phyloP scores from a whole-genome alignment of 257 asterid genomes.

The Thymus quinquecostatus region DNA sequence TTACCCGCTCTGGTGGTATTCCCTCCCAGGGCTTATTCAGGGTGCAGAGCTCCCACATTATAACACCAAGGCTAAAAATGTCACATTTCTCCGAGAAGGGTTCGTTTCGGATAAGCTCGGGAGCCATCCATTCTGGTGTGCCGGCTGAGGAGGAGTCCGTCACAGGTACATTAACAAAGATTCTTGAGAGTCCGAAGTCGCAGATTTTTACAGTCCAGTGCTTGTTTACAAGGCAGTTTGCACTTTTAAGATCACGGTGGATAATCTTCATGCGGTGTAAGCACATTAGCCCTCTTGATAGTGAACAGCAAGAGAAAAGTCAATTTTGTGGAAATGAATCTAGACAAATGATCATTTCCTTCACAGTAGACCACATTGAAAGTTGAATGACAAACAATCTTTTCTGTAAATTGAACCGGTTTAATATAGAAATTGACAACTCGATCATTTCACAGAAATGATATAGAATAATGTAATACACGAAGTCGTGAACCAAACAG shows the following conservation, averaged over 20 bases:
- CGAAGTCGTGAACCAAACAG: not conserved
- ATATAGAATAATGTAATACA: not conserved
- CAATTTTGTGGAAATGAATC: constrained; percentile 15
- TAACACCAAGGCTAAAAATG: constrained; percentile 92
- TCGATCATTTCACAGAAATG: not conserved
- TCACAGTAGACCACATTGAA: not conserved
- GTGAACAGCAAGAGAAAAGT: constrained; percentile 33
- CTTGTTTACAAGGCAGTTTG: constrained; percentile 91
- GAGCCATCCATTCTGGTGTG: constrained; percentile 99
- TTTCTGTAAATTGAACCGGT: not conserved
- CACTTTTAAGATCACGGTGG: constrained; percentile 92
- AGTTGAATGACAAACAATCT: not conserved
- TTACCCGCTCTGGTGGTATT: constrained; percentile 85
- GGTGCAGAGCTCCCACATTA: constrained; percentile 97
- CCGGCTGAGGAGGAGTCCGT: constrained; percentile 86
- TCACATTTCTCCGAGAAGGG: constrained; percentile 95
- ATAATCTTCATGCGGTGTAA: constrained; percentile 94
- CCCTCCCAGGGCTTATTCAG: constrained; percentile 93
- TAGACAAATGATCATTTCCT: not conserved
- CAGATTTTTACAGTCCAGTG: constrained; percentile 95
- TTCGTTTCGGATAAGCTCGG: constrained; percentile 89
- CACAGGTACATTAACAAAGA: constrained; percentile 59
- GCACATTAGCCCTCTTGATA: constrained; percentile 93
- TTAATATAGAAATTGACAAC: not conserved
- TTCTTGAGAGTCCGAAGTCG: constrained; percentile 97